Evolutionary conservation across 306 rosid genomes (phyloP).

Genomic region (Dryas drummondii): DNA sequence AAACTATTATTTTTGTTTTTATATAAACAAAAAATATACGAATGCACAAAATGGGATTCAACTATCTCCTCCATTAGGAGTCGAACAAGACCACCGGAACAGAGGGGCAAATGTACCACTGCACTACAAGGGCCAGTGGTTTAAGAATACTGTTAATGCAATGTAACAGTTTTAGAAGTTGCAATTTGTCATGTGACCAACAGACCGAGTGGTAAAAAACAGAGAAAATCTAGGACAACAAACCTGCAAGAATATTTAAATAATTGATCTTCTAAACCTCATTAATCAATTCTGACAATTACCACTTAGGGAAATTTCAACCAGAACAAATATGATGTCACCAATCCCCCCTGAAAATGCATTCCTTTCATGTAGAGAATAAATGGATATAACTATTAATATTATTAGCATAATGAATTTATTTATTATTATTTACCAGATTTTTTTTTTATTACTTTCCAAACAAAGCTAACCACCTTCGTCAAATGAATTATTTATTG

Average conservation of each 20-base stretch:
- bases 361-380: not conserved
- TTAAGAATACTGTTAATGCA: too few species aligned
- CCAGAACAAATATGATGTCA: not conserved
- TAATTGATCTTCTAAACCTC: not conserved
- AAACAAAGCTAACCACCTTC: not conserved
- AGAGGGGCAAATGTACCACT: not conserved
- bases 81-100: not conserved
- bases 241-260: not conserved
- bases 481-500: not conserved
- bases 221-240: slow-evolving; percentile 1
- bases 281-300: not conserved
- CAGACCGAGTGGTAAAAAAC: not conserved
- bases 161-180: not conserved
- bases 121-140: not conserved
- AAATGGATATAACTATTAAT: not conserved
- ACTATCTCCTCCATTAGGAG: not conserved
- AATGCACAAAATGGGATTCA: not conserved
- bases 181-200: not conserved
- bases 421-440: not conserved
- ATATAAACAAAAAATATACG: not conserved
- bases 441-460: not conserved
- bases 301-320: not conserved
- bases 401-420: not conserved
- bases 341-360: not conserved
- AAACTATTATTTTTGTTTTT: not conserved